A percentile compares a stretch with the other conserved stretches of the same genome.
phyloP scores from a whole-genome alignment of 202 grass and related monocot species.

The Bolboschoenoplectus hybrid region DNA sequence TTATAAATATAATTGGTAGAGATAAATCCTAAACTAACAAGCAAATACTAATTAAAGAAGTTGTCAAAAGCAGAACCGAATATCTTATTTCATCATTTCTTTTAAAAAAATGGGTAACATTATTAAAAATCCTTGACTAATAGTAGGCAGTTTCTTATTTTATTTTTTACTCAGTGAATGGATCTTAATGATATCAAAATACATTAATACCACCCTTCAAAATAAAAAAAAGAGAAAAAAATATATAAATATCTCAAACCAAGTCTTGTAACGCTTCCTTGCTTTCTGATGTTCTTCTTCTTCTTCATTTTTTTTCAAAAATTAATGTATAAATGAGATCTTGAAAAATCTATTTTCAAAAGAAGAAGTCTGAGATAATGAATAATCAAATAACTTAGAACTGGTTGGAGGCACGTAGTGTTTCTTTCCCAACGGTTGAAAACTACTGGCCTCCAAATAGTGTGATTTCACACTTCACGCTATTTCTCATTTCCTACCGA shows the following conservation, averaged over 20 bases:
- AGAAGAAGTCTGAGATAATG: neutral
- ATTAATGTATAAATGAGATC: neutral
- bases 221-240: neutral
- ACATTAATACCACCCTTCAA: neutral
- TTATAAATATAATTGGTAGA: neutral
- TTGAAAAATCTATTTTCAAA: neutral
- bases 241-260: neutral
- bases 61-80: conserved; percentile 1
- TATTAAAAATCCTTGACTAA: neutral
- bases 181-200: neutral
- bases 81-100: neutral
- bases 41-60: neutral
- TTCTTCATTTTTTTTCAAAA: neutral
- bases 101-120: neutral
- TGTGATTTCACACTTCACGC: conserved; percentile 38
- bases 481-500: conserved; percentile 49
- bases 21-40: neutral
- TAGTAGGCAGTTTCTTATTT: neutral
- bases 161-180: neutral
- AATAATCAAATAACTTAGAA: conserved; percentile 11
- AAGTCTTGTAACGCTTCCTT: neutral
- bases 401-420: conserved; percentile 7
- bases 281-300: neutral
- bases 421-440: conserved; percentile 55
- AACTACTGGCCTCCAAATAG: conserved; percentile 41